These are phyloP conservation scores for Globisporangium orthogonon DNA, from an alignment of 352 stramenopile genomes.

Conservation along the genomic window DNA sequence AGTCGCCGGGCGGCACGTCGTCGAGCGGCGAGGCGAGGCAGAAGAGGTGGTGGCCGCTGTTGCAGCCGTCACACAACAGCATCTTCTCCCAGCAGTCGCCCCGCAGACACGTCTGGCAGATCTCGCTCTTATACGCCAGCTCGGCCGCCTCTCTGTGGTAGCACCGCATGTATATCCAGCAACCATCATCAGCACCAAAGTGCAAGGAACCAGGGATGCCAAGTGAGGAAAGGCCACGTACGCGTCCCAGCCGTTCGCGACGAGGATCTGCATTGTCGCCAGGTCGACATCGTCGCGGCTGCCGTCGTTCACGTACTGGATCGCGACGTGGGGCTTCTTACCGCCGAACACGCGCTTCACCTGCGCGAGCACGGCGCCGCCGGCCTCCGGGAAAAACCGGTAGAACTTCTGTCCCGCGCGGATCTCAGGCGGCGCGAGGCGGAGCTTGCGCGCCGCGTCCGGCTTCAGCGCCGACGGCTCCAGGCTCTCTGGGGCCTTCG, in stretches of 20 bases:
- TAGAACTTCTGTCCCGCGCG: constrained; percentile 65
- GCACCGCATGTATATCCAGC: neutral
- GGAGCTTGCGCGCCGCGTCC: constrained; percentile 33
- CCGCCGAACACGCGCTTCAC: constrained; percentile 70
- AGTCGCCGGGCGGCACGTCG: constrained; percentile 60
- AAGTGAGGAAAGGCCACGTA: constrained; percentile 7
- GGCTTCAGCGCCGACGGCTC: constrained; percentile 46
- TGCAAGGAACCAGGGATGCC: neutral
- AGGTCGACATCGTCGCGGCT: constrained; percentile 52
- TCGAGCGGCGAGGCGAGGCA: constrained; percentile 55
- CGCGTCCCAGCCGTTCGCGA: constrained; percentile 77
- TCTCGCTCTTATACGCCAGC: constrained; percentile 70
- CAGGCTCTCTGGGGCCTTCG: constrained; percentile 19
- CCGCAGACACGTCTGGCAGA: constrained; percentile 79
- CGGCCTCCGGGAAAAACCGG: constrained; percentile 54
- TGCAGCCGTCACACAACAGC: constrained; percentile 77
- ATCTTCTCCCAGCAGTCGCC: constrained; percentile 78
- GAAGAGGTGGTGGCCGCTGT: constrained; percentile 78
- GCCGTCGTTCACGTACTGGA: constrained; percentile 59
- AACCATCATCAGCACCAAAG: neutral
- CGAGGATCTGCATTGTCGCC: constrained; percentile 65
- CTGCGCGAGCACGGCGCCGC: constrained; percentile 51
- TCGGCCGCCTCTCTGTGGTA: constrained; percentile 43
- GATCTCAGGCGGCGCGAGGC: constrained; percentile 50
- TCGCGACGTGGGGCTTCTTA: constrained; percentile 70